Evolutionary conservation across 2,329 filamentous ascomycete species (phyloP).

Genomic region (Grosmannia clavigera): DNA sequence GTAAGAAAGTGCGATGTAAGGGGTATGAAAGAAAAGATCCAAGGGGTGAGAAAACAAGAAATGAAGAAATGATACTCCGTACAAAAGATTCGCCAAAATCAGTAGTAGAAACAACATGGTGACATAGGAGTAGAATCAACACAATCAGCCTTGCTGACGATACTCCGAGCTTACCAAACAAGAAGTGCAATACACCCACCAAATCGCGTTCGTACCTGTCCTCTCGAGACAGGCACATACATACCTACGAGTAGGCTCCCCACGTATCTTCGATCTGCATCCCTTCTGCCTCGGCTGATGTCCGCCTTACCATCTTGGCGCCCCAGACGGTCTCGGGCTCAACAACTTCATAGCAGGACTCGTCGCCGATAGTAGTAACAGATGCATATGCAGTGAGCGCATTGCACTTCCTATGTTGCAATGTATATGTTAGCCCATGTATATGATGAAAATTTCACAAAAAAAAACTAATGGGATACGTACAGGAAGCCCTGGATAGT

Average conservation of each 20-base stretch:
- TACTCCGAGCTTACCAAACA: background rate
- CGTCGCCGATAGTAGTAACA: conserved; percentile 31
- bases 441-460: too few relatives aligned
- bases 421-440: background rate
- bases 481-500: conserved; percentile 32
- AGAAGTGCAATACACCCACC: too few relatives aligned
- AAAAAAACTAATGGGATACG: conserved; percentile 8
- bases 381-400: conserved; percentile 32
- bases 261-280: background rate
- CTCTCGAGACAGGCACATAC: too few relatives aligned
- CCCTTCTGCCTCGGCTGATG: conserved; percentile 27
- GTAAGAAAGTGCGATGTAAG: background rate
- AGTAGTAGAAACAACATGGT: background rate
- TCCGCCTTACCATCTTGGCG: conserved; percentile 26
- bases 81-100: background rate
- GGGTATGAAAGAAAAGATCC: background rate
- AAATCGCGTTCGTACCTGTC: background rate
- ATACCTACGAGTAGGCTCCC: background rate
- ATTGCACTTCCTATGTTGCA: conserved; percentile 24
- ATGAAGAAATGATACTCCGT: background rate
- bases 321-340: conserved; percentile 30
- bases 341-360: conserved; percentile 30
- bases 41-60: background rate
- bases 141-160: background rate
- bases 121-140: background rate